phyloP scores from a whole-genome alignment of 2,329 filamentous ascomycete genomes.

The Penicillium sumatraense region DNA sequence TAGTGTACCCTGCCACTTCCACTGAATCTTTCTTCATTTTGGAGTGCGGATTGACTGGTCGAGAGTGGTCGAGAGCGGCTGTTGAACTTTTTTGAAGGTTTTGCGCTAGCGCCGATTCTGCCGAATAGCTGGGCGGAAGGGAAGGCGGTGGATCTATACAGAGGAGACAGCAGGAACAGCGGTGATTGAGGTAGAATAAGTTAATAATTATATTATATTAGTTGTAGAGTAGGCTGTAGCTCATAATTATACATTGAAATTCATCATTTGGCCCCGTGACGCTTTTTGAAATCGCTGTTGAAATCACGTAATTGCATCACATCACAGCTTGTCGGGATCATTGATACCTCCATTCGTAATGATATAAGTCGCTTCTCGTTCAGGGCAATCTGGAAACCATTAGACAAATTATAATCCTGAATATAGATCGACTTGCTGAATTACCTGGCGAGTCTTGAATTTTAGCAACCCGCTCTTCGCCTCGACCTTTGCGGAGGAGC shows the following conservation, averaged over 20 bases:
- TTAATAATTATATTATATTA: no score
- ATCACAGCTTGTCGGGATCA: conserved; percentile 65
- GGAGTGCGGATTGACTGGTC: conserved; percentile 11
- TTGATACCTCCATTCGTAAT: conserved; percentile 72
- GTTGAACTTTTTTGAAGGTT: conserved; percentile 25
- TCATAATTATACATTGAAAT: neutral
- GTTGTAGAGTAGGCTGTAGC: neutral
- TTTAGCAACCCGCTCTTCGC: conserved; percentile 72
- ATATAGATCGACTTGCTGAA: neutral
- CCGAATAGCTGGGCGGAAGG: conserved; percentile 18
- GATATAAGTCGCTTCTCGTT: conserved; percentile 71
- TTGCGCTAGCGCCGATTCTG: conserved; percentile 26
- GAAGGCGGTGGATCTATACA: conserved; percentile 17
- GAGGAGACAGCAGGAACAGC: no score
- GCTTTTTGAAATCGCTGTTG: no score
- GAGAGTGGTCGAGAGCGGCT: conserved; percentile 10
- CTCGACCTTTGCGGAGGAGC: conserved; percentile 69
- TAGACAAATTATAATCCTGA: conserved; percentile 11
- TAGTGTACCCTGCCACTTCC: conserved; percentile 65
- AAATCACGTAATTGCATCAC: neutral
- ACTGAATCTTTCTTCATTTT: conserved; percentile 43
- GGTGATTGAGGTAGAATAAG: no score
- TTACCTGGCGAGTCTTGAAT: conserved; percentile 69
- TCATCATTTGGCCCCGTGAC: neutral
- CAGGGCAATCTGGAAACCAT: conserved; percentile 63